These are phyloP conservation scores for Schizosaccharomyces osmophilus DNA, from an alignment of 805 yeast species.

Conservation along the genomic window DNA sequence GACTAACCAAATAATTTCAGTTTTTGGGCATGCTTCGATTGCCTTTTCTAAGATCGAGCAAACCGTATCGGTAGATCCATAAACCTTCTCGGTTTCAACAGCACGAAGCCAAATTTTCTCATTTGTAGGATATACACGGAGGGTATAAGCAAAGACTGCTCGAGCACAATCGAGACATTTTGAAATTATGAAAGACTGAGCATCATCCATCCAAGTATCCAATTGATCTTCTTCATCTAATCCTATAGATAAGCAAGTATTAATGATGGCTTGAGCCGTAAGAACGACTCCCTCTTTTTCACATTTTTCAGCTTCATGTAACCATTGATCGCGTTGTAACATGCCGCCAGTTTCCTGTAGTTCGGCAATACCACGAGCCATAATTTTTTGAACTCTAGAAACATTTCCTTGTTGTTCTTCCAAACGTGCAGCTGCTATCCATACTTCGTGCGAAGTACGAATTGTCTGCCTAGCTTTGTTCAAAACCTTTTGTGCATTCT, in stretches of 20 bases:
- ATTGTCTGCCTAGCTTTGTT: constrained; percentile 35
- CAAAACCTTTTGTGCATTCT: constrained; percentile 29
- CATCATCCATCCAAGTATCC: constrained; percentile 18
- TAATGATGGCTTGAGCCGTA: constrained; percentile 31
- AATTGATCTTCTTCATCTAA: constrained; percentile 12
- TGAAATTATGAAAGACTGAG: constrained; percentile 12
- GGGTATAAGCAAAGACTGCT: constrained; percentile 23
- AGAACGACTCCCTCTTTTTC: constrained; percentile 23
- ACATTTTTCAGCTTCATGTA: constrained; percentile 28
- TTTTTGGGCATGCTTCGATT: constrained; percentile 23
- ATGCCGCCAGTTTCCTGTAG: constrained; percentile 16
- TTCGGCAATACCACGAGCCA: constrained; percentile 25
- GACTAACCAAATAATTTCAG: constrained; percentile 33
- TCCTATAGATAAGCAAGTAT: constrained; percentile 17
- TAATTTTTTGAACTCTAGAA: constrained; percentile 21
- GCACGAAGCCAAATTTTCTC: constrained; percentile 10
- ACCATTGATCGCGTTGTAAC: constrained; percentile 25
- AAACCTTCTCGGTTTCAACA: constrained; percentile 12
- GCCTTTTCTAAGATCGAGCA: constrained; percentile 30
- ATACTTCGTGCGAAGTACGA: constrained; percentile 26
- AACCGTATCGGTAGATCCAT: constrained; percentile 13
- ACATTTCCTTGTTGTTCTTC: constrained; percentile 29
- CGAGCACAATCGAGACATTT: constrained; percentile 19
- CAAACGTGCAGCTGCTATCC: constrained; percentile 46
- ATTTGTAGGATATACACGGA: constrained; percentile 24